Evolutionary conservation across 1,284 basidiomycete species (phyloP).

Genomic region (Heterobasidion irregulare): DNA sequence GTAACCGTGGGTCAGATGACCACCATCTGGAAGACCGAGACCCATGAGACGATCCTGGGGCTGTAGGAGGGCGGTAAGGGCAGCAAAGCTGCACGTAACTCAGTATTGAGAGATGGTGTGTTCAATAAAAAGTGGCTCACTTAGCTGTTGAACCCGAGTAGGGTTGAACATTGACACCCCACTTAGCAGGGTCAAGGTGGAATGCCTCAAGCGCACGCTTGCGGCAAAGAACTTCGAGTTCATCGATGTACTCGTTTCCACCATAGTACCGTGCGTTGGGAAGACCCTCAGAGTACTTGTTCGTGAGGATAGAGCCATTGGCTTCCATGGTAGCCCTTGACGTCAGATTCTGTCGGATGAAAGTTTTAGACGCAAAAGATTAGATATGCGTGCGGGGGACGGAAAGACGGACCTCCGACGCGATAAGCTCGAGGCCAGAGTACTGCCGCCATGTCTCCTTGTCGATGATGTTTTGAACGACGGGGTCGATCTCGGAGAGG

Average conservation of each 20-base stretch:
- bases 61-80: slow-evolving; percentile 93
- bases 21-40: slow-evolving; percentile 96
- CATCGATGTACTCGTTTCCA: slow-evolving; percentile 95
- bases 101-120: slow-evolving; percentile 36
- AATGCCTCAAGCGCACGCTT: slow-evolving; percentile 95
- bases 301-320: slow-evolving; percentile 97
- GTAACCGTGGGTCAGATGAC: slow-evolving; percentile 97
- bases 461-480: slow-evolving; percentile 95
- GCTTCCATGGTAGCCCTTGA: slow-evolving; percentile 94
- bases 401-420: slow-evolving; percentile 65
- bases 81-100: slow-evolving; percentile 81
- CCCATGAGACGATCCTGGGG: slow-evolving; percentile 99
- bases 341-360: slow-evolving; percentile 75
- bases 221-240: slow-evolving; percentile 92
- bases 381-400: slow-evolving; percentile 13
- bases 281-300: slow-evolving; percentile 97
- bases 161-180: slow-evolving; percentile 99
- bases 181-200: slow-evolving; percentile 87
- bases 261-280: slow-evolving; percentile 96
- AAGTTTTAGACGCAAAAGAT: slow-evolving; percentile 2
- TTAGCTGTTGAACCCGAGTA: slow-evolving; percentile 77
- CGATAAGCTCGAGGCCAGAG: slow-evolving; percentile 94
- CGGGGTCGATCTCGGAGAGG: slow-evolving; percentile 87
- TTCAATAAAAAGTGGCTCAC: slow-evolving; percentile 23
- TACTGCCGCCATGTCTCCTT: slow-evolving; percentile 99